Conservation (phyloP, 768 basidiomycete species). For the Scleroderma citrinum region DNA sequence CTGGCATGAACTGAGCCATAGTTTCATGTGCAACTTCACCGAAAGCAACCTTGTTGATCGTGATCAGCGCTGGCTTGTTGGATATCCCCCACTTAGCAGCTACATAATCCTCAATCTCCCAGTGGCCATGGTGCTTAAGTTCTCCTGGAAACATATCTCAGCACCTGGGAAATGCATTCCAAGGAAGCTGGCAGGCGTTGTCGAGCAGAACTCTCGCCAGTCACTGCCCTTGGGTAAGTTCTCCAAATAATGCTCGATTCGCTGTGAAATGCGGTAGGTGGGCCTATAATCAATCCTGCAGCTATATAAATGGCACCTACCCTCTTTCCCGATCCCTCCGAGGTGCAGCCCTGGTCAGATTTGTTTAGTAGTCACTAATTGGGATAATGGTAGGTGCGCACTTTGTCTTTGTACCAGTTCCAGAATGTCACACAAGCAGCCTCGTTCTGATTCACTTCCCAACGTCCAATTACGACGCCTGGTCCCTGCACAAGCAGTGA, state of each 20-base stretch:
- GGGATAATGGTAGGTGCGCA: neutral
- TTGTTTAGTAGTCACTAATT: neutral
- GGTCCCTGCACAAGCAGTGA: constrained; percentile 7
- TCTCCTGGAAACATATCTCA: constrained; percentile 19
- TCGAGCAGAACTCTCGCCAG: constrained; percentile 29
- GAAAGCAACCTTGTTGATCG: too few species aligned
- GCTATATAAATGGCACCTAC: constrained; percentile 4
- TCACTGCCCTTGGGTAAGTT: constrained; percentile 22
- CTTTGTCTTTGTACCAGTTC: constrained; percentile 26
- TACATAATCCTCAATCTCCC: constrained; percentile 20
- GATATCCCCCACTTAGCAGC: constrained; percentile 6
- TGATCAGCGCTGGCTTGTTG: too few species aligned
- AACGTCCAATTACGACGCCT: constrained; percentile 18
- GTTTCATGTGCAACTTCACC: too few species aligned
- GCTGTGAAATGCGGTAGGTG: constrained; percentile 8
- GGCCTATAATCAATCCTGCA: too few species aligned
- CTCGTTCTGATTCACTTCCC: constrained; percentile 21
- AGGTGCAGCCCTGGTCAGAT: constrained; percentile 20
- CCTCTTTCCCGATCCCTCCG: constrained; percentile 19
- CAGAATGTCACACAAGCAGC: constrained; percentile 23
- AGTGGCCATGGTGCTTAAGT: constrained; percentile 15
- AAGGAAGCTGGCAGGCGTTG: constrained; percentile 24
- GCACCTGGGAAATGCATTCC: constrained; percentile 21
- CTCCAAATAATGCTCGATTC: constrained; percentile 25
- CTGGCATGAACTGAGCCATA: too few species aligned